Base-by-base conservation (phyloP, 75 land plant genomes). In the Picea sitchensis region DNA sequence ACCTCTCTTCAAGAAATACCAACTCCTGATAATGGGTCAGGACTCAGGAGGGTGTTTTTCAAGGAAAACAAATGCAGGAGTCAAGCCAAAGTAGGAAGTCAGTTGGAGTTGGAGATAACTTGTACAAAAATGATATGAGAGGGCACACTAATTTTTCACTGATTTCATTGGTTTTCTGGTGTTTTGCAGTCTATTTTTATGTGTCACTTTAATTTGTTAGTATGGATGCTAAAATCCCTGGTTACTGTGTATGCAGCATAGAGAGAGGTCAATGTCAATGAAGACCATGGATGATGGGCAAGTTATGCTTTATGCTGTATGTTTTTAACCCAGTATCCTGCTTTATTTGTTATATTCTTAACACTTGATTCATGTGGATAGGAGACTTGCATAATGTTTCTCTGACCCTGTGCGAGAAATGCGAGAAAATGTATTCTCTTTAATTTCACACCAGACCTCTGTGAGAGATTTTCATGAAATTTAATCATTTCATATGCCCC, bases 201-300 rank as follows among this genome's bases (percentile, higher is more conserved):
- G 21, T n/a, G 36, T 41, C 41, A 7, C 15, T 7, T 20, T 69
- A 3, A 41, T 44, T 41, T 36, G 56, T 21, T n/a, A 41, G n/a
- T 44, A 71, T 71, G 54, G 26, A 21, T 44, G 20, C 74, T 67
- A 71, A 71, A n/a, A n/a, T 44, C 44, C 23, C 23, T 44, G 23
- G 23, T 11, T 77, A 59, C 6, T 79, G 17, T 84, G 15, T 82
- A 4, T 78, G 84, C 91, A 92, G 94, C 94, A 89, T 38, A 84
- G 91, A 61, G 90, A 90, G 74, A 94, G 90, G 36, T 90, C 92
- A n/a, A 86, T 92, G 86, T 87, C 88, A 30, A 91, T 94, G 85
- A 97, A 97, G 80, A 95, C 99, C 58, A 91, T 95, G 85, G 99
- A 97, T 83, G 99, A 97, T 88, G 99, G 99, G 8, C 92, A 91